Base-by-base conservation (phyloP, 2,329 filamentous ascomycete genomes). In the Chaetomiaceae sp. region DNA sequence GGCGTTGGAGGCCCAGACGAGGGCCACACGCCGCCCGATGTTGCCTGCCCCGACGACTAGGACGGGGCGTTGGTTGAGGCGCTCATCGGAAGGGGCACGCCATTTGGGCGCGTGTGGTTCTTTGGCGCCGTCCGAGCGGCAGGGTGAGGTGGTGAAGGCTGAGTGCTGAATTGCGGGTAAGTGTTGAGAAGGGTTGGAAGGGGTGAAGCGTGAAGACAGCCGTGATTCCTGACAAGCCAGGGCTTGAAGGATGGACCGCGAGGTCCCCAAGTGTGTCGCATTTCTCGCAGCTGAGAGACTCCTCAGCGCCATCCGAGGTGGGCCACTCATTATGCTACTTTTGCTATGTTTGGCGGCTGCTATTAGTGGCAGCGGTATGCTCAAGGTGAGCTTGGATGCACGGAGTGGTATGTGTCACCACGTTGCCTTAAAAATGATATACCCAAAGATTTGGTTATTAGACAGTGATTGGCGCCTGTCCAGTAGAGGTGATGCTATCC, bases 41-140 rank as follows among this genome's bases (percentile, higher is more conserved):
- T 72, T 69, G 10, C 72, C 72, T 2, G 68, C 71, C 1, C 72
- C 72, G 20, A 73, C 61, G n/a, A 74, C 60, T 5, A 67, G 62
- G 3, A 74, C 70, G 5, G 71, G 69, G 3, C 71, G 70, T 2
- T 61, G 61, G 3, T 64, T 56, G 54, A 70, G 67, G 46, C 64
- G 53, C 30, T 59, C 40, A 4, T 65, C 62, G 0, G 49, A 34
- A 0, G 65, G 65, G 1, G 64, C 52, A 2, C 33, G 58, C 65
- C 65, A 67, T 29, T 46, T 51, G 29, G 56, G 40, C 5, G 37
- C n/a, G 5, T 29, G 54, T 2, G 45, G 32, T 20, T 45, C 36
- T 9, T 45, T 47, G n/a, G 13, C 42, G 7, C 20, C 41, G 3
- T 20, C 25, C 18, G 11, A 16, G n/a, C 16, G 27, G 42, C 20